These are phyloP conservation scores for Lasiodiplodia sp. DNA, from an alignment of 2,329 filamentous ascomycete genomes.

Conservation along the genomic window DNA sequence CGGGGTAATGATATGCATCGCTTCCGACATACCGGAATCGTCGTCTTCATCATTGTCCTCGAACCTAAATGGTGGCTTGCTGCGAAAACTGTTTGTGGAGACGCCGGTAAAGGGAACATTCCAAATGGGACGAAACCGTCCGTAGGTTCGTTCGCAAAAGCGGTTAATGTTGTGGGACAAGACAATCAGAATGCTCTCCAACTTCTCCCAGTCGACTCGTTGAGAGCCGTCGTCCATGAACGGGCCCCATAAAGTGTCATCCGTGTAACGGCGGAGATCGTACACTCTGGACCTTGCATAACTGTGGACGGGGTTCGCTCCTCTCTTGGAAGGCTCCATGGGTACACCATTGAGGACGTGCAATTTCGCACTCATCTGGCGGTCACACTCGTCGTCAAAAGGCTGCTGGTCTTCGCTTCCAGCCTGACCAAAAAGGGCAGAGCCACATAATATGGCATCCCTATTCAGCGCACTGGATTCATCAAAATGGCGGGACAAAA, in stretches of 20 bases:
- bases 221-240: conserved; percentile 70
- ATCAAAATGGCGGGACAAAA: conserved; percentile 48
- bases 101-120: conserved; percentile 40
- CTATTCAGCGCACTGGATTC: conserved; percentile 57
- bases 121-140: conserved; percentile 42
- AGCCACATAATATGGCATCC: conserved; percentile 68
- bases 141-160: conserved; percentile 38
- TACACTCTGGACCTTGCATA: conserved; percentile 75
- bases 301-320: conserved; percentile 55
- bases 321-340: conserved; percentile 43
- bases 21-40: conserved; percentile 11
- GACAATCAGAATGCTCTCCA: conserved; percentile 76
- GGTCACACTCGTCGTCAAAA: conserved; percentile 48
- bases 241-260: conserved; percentile 71
- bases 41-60: neutral
- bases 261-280: conserved; percentile 73
- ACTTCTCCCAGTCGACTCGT: conserved; percentile 78
- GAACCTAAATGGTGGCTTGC: conserved; percentile 16
- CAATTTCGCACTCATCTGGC: conserved; percentile 73
- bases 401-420: conserved; percentile 12
- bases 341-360: conserved; percentile 73
- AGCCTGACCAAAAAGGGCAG: conserved; percentile 63
- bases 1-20: conserved; percentile 21
- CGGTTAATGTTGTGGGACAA: conserved; percentile 66
- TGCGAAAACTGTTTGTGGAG: conserved; percentile 33